A percentile compares a stretch with the other conserved stretches of the same genome.
phyloP scores from a whole-genome alignment of 1,284 basidiomycete species.

The Mycosarcoma mackinlayi region DNA sequence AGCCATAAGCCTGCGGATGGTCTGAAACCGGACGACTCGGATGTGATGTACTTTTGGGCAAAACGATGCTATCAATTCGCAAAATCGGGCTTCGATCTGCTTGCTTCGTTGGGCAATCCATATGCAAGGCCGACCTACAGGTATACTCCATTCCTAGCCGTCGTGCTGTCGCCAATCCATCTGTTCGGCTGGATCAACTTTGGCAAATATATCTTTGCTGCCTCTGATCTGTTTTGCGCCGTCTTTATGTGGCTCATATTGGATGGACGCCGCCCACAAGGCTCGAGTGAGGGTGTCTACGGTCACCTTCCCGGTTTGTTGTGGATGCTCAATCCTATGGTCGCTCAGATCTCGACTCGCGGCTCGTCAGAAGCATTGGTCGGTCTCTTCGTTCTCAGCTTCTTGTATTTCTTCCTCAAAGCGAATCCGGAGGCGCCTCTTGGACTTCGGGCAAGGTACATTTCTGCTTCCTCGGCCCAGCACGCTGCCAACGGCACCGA shows the following conservation, averaged over 20 bases:
- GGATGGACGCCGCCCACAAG: slow-evolving; percentile 47
- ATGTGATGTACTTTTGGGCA: slow-evolving; percentile 42
- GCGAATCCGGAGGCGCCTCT: slow-evolving; percentile 56
- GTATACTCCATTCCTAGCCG: slow-evolving; percentile 91
- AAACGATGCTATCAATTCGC: slow-evolving; percentile 40
- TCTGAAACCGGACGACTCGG: slow-evolving; percentile 31
- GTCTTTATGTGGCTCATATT: slow-evolving; percentile 80
- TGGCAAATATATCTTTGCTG: slow-evolving; percentile 89
- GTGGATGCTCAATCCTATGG: slow-evolving; percentile 89
- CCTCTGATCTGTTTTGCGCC: slow-evolving; percentile 85
- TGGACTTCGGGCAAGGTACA: slow-evolving; percentile 14
- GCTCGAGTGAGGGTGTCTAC: slow-evolving; percentile 24
- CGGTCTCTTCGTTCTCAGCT: slow-evolving; percentile 80
- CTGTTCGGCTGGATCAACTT: slow-evolving; percentile 67
- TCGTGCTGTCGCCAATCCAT: slow-evolving; percentile 83
- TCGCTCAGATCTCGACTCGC: slow-evolving; percentile 94
- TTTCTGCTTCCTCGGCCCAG: slow-evolving; percentile 11
- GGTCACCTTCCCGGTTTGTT: slow-evolving; percentile 72
- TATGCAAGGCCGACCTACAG: slow-evolving; percentile 94
- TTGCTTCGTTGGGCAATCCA: slow-evolving; percentile 74
- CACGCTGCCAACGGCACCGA: neutral
- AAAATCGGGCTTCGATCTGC: slow-evolving; percentile 46
- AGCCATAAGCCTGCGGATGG: slow-evolving; percentile 29
- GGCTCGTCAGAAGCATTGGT: slow-evolving; percentile 93
- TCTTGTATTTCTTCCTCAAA: slow-evolving; percentile 70